Percentiles rank a stretch among this genome's conserved stretches.
Evolutionary conservation across 768 basidiomycete species (phyloP).

Genomic region (Artomyces pyxidatus): DNA sequence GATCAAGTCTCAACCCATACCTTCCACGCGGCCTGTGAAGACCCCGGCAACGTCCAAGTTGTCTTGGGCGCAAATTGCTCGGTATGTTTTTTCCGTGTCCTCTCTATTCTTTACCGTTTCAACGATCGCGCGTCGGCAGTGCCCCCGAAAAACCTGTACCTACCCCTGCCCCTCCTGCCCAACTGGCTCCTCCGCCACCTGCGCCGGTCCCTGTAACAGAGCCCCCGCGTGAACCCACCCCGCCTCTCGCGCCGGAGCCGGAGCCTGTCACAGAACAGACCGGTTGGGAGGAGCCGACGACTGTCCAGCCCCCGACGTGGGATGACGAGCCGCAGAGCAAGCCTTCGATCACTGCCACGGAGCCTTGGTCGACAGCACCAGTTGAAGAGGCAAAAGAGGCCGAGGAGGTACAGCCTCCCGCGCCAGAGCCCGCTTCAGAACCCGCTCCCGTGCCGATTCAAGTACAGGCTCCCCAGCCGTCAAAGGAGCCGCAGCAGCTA

Average conservation of each 20-base stretch:
- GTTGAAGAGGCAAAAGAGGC: slow-evolving; percentile 10
- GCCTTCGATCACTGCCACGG: slow-evolving; percentile 24
- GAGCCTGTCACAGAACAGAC: slow-evolving; percentile 24
- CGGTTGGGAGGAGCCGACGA: slow-evolving; percentile 70
- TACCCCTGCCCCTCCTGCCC: slow-evolving; percentile 26
- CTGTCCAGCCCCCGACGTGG: slow-evolving; percentile 59
- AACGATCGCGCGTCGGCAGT: slow-evolving; percentile 26
- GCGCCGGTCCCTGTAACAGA: slow-evolving; percentile 17
- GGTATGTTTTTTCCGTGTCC: slow-evolving; percentile 34
- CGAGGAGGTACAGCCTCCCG: slow-evolving; percentile 6
- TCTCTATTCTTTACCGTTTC: neutral
- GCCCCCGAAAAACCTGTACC: slow-evolving; percentile 58
- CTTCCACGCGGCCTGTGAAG: slow-evolving; percentile 29
- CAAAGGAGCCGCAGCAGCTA: slow-evolving; percentile 18
- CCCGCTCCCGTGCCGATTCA: slow-evolving; percentile 25
- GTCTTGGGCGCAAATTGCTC: slow-evolving; percentile 82
- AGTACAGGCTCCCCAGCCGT: slow-evolving; percentile 19
- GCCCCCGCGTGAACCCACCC: slow-evolving; percentile 16
- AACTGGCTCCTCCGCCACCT: slow-evolving; percentile 17
- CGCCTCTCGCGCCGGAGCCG: slow-evolving; percentile 21
- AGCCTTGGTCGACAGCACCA: slow-evolving; percentile 22
- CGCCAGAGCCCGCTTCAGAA: slow-evolving; percentile 1
- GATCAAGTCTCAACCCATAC: slow-evolving; percentile 23
- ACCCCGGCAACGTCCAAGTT: slow-evolving; percentile 67
- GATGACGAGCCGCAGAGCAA: slow-evolving; percentile 55